These are phyloP conservation scores for Diaporthe sp. DNA, from an alignment of 2,329 filamentous ascomycete genomes.

Conservation along the genomic window DNA sequence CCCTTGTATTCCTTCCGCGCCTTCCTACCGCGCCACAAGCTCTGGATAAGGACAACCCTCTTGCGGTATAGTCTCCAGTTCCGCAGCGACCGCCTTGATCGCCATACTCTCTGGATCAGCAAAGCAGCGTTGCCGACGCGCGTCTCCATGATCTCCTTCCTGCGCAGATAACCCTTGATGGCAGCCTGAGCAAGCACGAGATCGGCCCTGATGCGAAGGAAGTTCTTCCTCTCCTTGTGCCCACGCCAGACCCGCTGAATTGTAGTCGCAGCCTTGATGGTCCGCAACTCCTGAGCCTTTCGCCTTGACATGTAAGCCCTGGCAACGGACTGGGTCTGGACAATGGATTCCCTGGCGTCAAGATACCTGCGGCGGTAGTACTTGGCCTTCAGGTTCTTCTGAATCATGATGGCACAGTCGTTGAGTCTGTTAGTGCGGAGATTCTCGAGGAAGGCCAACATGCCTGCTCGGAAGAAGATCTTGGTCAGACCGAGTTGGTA, in stretches of 20 bases:
- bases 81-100: constrained; percentile 82
- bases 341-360: constrained; percentile 85
- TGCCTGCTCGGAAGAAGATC: constrained; percentile 99
- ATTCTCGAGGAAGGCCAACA: constrained; percentile 98
- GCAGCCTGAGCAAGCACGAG: constrained; percentile 90
- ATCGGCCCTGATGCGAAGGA: constrained; percentile 83
- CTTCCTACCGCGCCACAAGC: constrained; percentile 87
- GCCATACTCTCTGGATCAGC: constrained; percentile 92
- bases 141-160: constrained; percentile 94
- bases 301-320: constrained; percentile 85
- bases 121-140: constrained; percentile 92
- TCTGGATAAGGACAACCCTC: constrained; percentile 92
- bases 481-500: constrained; percentile 98
- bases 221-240: constrained; percentile 87
- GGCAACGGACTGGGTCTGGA: constrained; percentile 82
- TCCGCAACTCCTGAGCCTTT: constrained; percentile 84
- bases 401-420: constrained; percentile 95
- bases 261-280: constrained; percentile 87
- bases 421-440: constrained; percentile 91
- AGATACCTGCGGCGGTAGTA: constrained; percentile 95
- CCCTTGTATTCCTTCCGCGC: constrained; percentile 91
- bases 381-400: constrained; percentile 96
- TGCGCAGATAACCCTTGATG: constrained; percentile 91
- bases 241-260: constrained; percentile 97
- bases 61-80: constrained; percentile 90